Evolutionary conservation across 202 grass and related monocot species (phyloP).

Genomic region (Schoenoplectus tabernaemontani): DNA sequence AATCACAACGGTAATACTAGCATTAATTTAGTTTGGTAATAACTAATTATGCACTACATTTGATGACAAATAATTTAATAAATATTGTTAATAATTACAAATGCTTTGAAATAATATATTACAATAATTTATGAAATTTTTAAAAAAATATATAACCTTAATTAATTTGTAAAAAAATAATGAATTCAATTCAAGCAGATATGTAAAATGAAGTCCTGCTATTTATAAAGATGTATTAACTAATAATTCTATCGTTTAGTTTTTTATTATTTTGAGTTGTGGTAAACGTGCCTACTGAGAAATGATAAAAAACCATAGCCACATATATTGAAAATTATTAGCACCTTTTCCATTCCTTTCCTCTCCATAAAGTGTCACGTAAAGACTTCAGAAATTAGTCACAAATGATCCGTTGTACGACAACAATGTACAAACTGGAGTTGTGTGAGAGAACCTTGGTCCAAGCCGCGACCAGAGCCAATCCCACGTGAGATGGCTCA

Average conservation of each 20-base stretch:
- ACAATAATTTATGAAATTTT: not conserved
- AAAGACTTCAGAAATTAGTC: not conserved
- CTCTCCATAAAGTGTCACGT: not conserved
- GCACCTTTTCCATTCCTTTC: not conserved
- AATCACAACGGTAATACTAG: not conserved
- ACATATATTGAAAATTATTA: not conserved
- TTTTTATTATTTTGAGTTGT: not conserved
- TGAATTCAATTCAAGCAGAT: not conserved
- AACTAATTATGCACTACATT: not conserved
- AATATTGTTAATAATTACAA: not conserved
- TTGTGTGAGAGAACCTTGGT: not conserved
- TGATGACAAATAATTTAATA: not conserved
- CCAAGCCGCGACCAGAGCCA: constrained; percentile 14
- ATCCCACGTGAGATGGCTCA: constrained; percentile 22
- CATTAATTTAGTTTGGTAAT: not conserved
- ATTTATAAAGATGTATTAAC: not conserved
- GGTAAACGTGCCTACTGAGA: not conserved
- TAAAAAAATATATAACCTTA: not conserved
- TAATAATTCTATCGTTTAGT: not conserved
- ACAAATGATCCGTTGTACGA: not conserved
- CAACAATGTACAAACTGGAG: not conserved
- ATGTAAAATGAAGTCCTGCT: not conserved
- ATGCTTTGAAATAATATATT: not conserved
- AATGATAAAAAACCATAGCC: not conserved
- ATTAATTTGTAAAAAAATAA: not conserved